These are phyloP conservation scores for Falciphora oryzae DNA, from an alignment of 2,329 filamentous ascomycete species.

Conservation along the genomic window DNA sequence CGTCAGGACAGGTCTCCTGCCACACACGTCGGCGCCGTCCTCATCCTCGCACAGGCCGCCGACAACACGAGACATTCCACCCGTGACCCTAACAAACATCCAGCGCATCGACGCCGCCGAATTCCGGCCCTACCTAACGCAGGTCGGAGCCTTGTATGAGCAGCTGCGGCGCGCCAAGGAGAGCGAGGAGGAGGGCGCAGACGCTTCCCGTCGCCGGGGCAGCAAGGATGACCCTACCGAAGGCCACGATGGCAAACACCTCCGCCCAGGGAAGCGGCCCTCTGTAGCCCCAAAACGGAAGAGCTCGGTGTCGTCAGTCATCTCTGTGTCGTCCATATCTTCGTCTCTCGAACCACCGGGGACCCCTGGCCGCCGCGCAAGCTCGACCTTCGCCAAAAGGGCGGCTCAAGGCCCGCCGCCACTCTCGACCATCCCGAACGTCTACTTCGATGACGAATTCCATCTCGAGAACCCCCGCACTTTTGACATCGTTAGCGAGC, in stretches of 20 bases:
- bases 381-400: slow-evolving; percentile 48
- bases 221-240: slow-evolving; percentile 39
- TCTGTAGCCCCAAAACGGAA: slow-evolving; percentile 29
- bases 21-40: slow-evolving; percentile 64
- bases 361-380: slow-evolving; percentile 37
- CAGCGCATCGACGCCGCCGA: slow-evolving; percentile 70
- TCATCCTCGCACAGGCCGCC: slow-evolving; percentile 76
- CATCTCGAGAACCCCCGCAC: slow-evolving; percentile 92
- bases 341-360: slow-evolving; percentile 29
- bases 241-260: slow-evolving; percentile 29
- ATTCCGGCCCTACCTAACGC: slow-evolving; percentile 78
- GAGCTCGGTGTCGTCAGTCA: slow-evolving; percentile 40
- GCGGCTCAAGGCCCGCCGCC: slow-evolving; percentile 71
- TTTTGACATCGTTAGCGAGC: slow-evolving; percentile 93
- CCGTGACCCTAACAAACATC: slow-evolving; percentile 86
- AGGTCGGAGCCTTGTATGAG: slow-evolving; percentile 84
- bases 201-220: slow-evolving; percentile 30
- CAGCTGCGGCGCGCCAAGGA: slow-evolving; percentile 81
- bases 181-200: slow-evolving; percentile 58
- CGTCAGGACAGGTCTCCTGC: slow-evolving; percentile 77
- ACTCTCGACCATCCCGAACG: slow-evolving; percentile 81
- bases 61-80: slow-evolving; percentile 83
- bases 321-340: slow-evolving; percentile 12
- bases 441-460: slow-evolving; percentile 95
- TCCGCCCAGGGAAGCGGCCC: slow-evolving; percentile 39